Base-by-base conservation (phyloP, 2,329 filamentous ascomycete species). In the Pyricularia sp. region DNA sequence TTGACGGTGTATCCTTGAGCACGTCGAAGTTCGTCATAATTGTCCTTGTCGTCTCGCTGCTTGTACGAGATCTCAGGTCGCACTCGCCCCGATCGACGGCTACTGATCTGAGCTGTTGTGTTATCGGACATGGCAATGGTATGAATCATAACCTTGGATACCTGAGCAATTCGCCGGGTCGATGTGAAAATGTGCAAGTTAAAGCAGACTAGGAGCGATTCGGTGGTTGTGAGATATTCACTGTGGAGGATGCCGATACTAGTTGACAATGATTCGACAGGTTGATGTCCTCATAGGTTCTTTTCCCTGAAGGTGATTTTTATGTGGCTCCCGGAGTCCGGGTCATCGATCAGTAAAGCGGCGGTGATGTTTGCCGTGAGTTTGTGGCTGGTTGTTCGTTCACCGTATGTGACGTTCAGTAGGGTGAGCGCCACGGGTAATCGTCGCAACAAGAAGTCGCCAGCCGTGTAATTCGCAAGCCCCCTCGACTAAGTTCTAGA, bases 1-100 rank as follows among this genome's bases (percentile, higher is more conserved):
- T 68, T 63, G 3, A 69, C 69, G 3, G 69, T 68, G 10, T 69
- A n/a, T 66, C 65, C 30, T 33, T 70, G 31, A 33, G 28, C n/a
- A 67, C 70, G 4, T n/a, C 65, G 36, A n/a, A 63, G 59, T 23
- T 63, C 59, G 9, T 63, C 59, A 28, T 63, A 63, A 12, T 20
- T 28, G 59, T 63, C 59, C 59, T 63, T 63, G 26, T 63, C 59
- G 26, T 63, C 25, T 30, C 59, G 59, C 59, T 63, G 26, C 59
- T 63, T 63, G 59, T 63, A 63, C 25, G 59, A 63, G 59, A 26
- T 28, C 25, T 17, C 25, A 9, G 59, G 25, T 63, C 14, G 59
- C 26, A 28, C 59, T 63, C 59, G 25, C 26, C 25, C 59, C 26
- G 59, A 63, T 3, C 59, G 59, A 63, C 59, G 59, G 26, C 23